Percentiles rank a stretch among this genome's conserved stretches.
phyloP scores from a whole-genome alignment of 192 early-diverging fungal genomes.

The Phlyctochytrium planicorne region DNA sequence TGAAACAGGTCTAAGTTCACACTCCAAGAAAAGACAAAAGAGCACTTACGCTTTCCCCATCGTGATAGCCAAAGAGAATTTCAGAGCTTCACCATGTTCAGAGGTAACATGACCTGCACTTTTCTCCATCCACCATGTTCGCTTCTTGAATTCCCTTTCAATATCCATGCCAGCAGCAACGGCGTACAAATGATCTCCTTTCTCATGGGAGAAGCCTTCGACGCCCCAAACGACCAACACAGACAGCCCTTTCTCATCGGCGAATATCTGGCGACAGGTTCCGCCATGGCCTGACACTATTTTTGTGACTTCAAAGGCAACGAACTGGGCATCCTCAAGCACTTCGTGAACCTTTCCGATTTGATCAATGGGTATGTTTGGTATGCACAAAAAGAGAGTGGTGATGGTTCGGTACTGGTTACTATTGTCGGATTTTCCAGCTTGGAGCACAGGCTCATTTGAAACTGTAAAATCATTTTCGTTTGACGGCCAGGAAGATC shows the following conservation, averaged over 20 bases:
- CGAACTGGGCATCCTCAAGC: not conserved
- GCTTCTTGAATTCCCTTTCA: not conserved
- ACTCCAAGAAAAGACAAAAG: too few relatives aligned
- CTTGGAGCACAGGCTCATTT: not conserved
- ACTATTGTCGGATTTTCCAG: too few relatives aligned
- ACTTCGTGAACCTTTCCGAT: too few relatives aligned
- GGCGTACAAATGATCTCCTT: constrained; percentile 23
- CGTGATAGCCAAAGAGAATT: too few relatives aligned
- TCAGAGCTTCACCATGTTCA: too few relatives aligned
- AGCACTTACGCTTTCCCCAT: not conserved
- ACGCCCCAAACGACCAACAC: constrained; percentile 39
- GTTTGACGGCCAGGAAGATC: too few relatives aligned
- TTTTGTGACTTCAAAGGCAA: not conserved
- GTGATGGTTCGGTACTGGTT: not conserved
- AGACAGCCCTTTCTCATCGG: constrained; percentile 38
- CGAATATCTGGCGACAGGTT: constrained; percentile 28
- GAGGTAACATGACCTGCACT: too few relatives aligned
- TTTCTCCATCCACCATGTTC: too few relatives aligned
- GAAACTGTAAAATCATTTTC: too few relatives aligned
- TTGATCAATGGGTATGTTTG: too few relatives aligned
- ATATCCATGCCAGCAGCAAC: constrained; percentile 13
- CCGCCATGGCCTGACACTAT: constrained; percentile 19
- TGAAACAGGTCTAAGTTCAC: not conserved
- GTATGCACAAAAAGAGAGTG: not conserved
- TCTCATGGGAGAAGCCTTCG: constrained; percentile 37